Conservation (phyloP, 305 asterid genomes). For the Andrographis paniculata region DNA sequence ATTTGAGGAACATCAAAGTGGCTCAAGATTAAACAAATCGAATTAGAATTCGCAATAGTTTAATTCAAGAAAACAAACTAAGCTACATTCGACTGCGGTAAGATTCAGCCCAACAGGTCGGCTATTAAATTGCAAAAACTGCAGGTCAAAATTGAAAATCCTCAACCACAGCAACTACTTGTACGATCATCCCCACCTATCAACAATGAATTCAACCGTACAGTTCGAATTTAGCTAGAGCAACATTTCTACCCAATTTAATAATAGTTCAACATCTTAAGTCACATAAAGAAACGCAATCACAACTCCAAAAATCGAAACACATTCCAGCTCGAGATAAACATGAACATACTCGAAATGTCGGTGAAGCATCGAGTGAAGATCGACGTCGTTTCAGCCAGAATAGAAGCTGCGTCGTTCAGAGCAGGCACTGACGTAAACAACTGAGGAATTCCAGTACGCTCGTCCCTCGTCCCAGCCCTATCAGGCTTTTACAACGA, state of each 20-base stretch:
- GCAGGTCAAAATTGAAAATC: no score
- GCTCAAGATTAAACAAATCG: background rate
- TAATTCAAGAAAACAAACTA: no score
- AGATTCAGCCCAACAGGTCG: background rate
- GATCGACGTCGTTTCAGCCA: slow-evolving; percentile 72
- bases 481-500: slow-evolving; percentile 37
- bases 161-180: background rate
- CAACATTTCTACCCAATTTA: no score
- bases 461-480: slow-evolving; percentile 35
- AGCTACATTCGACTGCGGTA: no score
- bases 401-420: slow-evolving; percentile 76
- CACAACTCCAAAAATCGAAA: background rate
- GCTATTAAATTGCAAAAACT: background rate
- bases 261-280: background rate
- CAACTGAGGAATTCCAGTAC: slow-evolving; percentile 65
- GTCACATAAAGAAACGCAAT: background rate
- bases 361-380: slow-evolving; percentile 77
- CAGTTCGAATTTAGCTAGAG: no score
- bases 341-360: slow-evolving; percentile 34
- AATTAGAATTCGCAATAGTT: no score
- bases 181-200: no score
- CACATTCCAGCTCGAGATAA: background rate
- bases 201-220: no score
- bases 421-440: slow-evolving; percentile 70
- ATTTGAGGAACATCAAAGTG: background rate